phyloP scores from a whole-genome alignment of 805 yeast genomes.

The Blastobotrys parvus region DNA sequence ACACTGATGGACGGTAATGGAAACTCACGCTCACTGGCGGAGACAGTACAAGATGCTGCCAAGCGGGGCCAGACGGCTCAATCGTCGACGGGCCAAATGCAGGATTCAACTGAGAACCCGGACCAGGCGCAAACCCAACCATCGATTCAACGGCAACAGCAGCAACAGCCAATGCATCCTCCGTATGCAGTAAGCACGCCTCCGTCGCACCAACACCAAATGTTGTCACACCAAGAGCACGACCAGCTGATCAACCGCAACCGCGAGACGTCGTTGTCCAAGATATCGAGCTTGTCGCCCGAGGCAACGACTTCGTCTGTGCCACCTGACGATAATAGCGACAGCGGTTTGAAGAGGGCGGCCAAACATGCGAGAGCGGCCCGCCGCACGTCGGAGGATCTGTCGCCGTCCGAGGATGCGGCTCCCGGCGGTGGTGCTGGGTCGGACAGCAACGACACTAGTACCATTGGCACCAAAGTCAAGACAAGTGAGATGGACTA shows the following conservation, averaged over 20 bases:
- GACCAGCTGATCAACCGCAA: background rate
- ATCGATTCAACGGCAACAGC: background rate
- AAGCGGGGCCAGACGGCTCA: background rate
- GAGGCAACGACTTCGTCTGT: background rate
- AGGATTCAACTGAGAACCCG: too few relatives aligned
- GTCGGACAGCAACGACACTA: background rate
- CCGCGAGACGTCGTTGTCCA: background rate
- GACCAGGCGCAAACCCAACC: conserved; percentile 2
- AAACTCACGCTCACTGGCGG: background rate
- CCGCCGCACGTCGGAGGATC: too few relatives aligned
- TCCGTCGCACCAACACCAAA: background rate
- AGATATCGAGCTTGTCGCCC: background rate
- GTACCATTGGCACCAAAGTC: conserved; percentile 2
- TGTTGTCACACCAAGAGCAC: background rate
- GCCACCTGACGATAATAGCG: background rate
- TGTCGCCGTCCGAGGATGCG: background rate
- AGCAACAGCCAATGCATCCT: background rate
- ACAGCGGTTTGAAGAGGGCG: background rate
- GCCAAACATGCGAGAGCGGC: too few relatives aligned
- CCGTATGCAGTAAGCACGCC: background rate
- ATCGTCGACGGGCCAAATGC: background rate
- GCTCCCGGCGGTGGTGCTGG: background rate
- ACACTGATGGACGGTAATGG: conserved; percentile 26
- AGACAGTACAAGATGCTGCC: background rate
- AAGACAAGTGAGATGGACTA: conserved; percentile 25